Evolutionary conservation across 805 yeast genomes (phyloP).

Genomic region (Aciculoconidium aculeatum): DNA sequence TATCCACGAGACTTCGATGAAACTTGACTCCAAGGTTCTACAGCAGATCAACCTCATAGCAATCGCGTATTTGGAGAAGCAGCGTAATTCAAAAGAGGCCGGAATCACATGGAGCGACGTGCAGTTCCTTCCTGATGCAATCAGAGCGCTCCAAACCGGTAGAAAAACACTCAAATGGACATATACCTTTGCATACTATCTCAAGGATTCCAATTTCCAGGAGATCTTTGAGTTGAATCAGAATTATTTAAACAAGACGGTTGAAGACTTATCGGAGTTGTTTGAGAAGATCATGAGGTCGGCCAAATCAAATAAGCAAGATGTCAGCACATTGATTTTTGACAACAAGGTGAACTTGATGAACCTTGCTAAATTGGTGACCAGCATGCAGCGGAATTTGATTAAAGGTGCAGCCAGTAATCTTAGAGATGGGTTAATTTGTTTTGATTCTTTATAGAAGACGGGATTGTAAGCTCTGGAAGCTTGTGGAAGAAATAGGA

Average conservation of each 20-base stretch:
- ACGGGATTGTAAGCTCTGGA: no score
- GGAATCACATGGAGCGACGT: conserved; percentile 74
- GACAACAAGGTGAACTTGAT: conserved; percentile 34
- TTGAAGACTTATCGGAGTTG: conserved; percentile 62
- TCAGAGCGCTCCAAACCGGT: conserved; percentile 57
- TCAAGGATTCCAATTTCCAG: conserved; percentile 48
- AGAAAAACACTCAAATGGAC: conserved; percentile 86
- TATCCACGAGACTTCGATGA: conserved; percentile 71
- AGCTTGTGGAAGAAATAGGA: no score
- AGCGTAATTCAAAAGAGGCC: conserved; percentile 26
- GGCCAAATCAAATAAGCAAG: conserved; percentile 15
- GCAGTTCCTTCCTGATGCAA: conserved; percentile 73
- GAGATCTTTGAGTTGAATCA: conserved; percentile 69
- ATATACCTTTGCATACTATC: conserved; percentile 71
- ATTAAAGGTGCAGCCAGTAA: conserved; percentile 41
- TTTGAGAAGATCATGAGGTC: conserved; percentile 40
- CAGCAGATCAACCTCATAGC: conserved; percentile 59
- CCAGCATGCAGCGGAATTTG: conserved; percentile 33
- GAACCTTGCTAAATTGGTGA: conserved; percentile 38
- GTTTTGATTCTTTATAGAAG: conserved; percentile 14
- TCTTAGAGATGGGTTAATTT: conserved; percentile 26
- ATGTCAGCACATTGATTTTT: conserved; percentile 26
- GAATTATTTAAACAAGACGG: conserved; percentile 54
- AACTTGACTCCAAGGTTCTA: conserved; percentile 61
- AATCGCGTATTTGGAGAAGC: conserved; percentile 56